phyloP scores from a whole-genome alignment of 305 asterid genomes.

The Fraxinus floribunda region DNA sequence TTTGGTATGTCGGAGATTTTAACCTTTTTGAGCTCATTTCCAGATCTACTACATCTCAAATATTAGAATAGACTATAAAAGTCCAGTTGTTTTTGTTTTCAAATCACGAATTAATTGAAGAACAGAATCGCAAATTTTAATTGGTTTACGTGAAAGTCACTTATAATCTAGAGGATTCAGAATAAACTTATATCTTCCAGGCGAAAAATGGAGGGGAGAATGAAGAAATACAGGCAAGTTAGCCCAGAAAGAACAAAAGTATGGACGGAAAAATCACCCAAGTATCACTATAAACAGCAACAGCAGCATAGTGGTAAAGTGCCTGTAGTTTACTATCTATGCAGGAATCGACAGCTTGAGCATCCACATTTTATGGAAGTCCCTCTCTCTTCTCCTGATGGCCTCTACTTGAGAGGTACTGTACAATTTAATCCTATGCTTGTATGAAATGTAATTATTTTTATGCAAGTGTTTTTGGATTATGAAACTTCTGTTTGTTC shows the following conservation, averaged over 20 bases:
- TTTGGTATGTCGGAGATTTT: neutral
- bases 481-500: conserved; percentile 17
- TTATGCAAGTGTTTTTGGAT: neutral
- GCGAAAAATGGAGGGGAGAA: conserved; percentile 55
- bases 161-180: conserved; percentile 14
- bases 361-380: conserved; percentile 58
- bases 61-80: neutral
- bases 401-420: conserved; percentile 47
- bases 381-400: conserved; percentile 42
- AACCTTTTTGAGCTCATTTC: conserved; percentile 13
- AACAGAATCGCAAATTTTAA: neutral
- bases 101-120: neutral
- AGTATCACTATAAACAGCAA: conserved; percentile 38
- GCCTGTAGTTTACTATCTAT: neutral
- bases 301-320: conserved; percentile 17
- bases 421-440: neutral
- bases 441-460: neutral
- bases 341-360: conserved; percentile 43
- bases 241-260: conserved; percentile 85
- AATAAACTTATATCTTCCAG: conserved; percentile 11
- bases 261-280: conserved; percentile 81
- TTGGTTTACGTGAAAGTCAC: conserved; percentile 16
- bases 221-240: conserved; percentile 60
- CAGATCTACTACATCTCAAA: conserved; percentile 29
- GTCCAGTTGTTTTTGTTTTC: neutral